Percentiles rank a stretch among this genome's conserved stretches.
phyloP scores from a whole-genome alignment of 768 basidiomycete species.

The Cubamyces sp. region DNA sequence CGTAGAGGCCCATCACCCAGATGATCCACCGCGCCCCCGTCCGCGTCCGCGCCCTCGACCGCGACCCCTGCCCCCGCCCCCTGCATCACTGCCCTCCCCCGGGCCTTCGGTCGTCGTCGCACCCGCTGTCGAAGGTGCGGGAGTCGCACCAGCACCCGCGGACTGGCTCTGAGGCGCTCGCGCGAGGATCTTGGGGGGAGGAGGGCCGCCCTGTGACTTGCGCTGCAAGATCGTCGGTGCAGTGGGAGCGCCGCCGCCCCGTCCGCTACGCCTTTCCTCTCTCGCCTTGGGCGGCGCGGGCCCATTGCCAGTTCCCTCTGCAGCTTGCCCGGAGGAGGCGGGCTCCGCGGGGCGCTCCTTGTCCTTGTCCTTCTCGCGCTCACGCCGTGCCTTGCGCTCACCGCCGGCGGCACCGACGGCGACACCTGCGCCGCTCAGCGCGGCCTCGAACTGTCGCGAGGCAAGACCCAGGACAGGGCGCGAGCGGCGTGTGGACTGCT shows the following conservation, averaged over 20 bases:
- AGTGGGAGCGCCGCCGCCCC: slow-evolving; percentile 3
- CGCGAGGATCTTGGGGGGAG: slow-evolving; percentile 26
- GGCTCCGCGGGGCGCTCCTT: slow-evolving; percentile 6
- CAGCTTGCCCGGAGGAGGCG: not conserved
- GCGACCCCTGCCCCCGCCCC: slow-evolving; percentile 25
- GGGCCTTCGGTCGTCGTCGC: not conserved
- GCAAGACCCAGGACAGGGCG: slow-evolving; percentile 67
- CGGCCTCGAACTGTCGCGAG: slow-evolving; percentile 73
- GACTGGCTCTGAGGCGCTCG: not conserved
- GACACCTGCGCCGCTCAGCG: slow-evolving; percentile 66
- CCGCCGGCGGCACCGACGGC: slow-evolving; percentile 15
- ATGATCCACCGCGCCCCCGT: slow-evolving; percentile 18
- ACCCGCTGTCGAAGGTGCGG: not conserved
- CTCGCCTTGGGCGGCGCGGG: not conserved
- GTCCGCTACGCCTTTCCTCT: slow-evolving; percentile 18
- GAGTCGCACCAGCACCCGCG: not conserved
- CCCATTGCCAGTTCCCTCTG: not conserved
- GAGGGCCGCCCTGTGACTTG: slow-evolving; percentile 11
- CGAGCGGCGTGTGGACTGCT: slow-evolving; percentile 43
- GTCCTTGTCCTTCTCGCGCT: slow-evolving; percentile 40
- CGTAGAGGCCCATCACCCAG: not conserved
- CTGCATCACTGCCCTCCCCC: not conserved
- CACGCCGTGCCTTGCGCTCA: slow-evolving; percentile 37
- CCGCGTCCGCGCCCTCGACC: slow-evolving; percentile 40
- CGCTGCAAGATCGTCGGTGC: slow-evolving; percentile 27